These are phyloP conservation scores for Claviceps sp. DNA, from an alignment of 2,329 filamentous ascomycete species.

Conservation along the genomic window DNA sequence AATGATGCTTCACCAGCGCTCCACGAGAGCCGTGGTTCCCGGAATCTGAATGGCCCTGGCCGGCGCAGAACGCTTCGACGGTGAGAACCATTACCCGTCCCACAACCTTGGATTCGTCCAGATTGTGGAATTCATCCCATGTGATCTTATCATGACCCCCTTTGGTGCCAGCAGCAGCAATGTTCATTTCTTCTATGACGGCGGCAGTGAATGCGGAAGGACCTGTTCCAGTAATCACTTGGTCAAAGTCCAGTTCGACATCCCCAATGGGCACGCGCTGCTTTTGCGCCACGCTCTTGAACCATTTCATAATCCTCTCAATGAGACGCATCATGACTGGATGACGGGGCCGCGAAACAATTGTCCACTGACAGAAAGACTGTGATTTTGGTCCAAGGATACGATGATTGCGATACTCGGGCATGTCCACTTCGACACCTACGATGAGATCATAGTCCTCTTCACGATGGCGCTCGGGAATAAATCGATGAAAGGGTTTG, in stretches of 20 bases:
- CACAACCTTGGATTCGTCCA: slow-evolving; percentile 52
- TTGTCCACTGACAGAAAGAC: slow-evolving; percentile 66
- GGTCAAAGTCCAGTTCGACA: slow-evolving; percentile 56
- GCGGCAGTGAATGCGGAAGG: slow-evolving; percentile 57
- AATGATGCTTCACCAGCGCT: slow-evolving; percentile 61
- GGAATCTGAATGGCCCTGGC: slow-evolving; percentile 60
- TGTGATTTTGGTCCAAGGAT: slow-evolving; percentile 54
- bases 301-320: slow-evolving; percentile 55
- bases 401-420: slow-evolving; percentile 47
- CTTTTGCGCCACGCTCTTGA: slow-evolving; percentile 42
- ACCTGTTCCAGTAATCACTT: slow-evolving; percentile 60
- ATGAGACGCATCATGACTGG: slow-evolving; percentile 57
- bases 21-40: slow-evolving; percentile 54
- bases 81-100: slow-evolving; percentile 53
- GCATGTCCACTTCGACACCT: slow-evolving; percentile 58
- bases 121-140: slow-evolving; percentile 53
- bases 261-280: slow-evolving; percentile 47
- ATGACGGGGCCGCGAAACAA: slow-evolving; percentile 53
- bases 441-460: slow-evolving; percentile 58
- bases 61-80: slow-evolving; percentile 59
- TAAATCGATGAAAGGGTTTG: slow-evolving; percentile 21
- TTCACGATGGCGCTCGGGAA: slow-evolving; percentile 42
- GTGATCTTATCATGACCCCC: slow-evolving; percentile 27
- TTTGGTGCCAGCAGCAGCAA: slow-evolving; percentile 1
- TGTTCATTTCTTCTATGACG: slow-evolving; percentile 50